Conservation (phyloP, 2,329 filamentous ascomycete species). For the Epichloe amarillans region DNA sequence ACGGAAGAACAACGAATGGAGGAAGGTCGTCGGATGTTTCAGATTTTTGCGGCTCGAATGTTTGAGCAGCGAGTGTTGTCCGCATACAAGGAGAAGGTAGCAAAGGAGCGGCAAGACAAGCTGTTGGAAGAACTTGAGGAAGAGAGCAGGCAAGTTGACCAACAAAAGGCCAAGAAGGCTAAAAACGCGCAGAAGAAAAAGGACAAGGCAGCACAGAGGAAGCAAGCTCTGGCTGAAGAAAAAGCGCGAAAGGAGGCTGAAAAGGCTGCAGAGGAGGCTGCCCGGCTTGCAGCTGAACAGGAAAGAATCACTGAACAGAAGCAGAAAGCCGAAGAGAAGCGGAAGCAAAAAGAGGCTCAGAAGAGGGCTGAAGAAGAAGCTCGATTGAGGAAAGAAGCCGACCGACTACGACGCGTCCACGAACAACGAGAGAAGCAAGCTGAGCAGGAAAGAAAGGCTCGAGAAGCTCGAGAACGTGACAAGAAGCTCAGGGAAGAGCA, state of each 20-base stretch:
- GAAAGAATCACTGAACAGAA: slow-evolving; percentile 70
- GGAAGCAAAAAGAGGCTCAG: slow-evolving; percentile 81
- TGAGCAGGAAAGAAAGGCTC: slow-evolving; percentile 71
- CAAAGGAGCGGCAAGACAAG: slow-evolving; percentile 79
- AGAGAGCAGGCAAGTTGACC: slow-evolving; percentile 60
- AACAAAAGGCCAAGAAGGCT: slow-evolving; percentile 83
- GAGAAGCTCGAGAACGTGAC: slow-evolving; percentile 50
- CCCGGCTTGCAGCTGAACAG: slow-evolving; percentile 60
- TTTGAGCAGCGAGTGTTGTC: slow-evolving; percentile 94
- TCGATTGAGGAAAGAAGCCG: slow-evolving; percentile 68
- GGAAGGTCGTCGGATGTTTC: slow-evolving; percentile 95
- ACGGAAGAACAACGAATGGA: slow-evolving; percentile 98
- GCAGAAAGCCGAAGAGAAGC: slow-evolving; percentile 75
- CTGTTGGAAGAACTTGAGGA: slow-evolving; percentile 85
- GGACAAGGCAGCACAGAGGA: slow-evolving; percentile 82
- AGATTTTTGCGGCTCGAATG: slow-evolving; percentile 98
- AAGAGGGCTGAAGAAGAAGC: slow-evolving; percentile 87
- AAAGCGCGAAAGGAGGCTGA: slow-evolving; percentile 79
- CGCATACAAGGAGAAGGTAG: slow-evolving; percentile 96
- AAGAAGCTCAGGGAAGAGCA: slow-evolving; percentile 78
- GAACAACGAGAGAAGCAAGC: slow-evolving; percentile 79
- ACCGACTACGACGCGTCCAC: slow-evolving; percentile 63
- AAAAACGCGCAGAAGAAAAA: slow-evolving; percentile 92
- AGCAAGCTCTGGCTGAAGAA: slow-evolving; percentile 80
- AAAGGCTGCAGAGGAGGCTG: slow-evolving; percentile 75